Base-by-base conservation (phyloP, 257 asterid species). In the Handroanthus guayacan region DNA sequence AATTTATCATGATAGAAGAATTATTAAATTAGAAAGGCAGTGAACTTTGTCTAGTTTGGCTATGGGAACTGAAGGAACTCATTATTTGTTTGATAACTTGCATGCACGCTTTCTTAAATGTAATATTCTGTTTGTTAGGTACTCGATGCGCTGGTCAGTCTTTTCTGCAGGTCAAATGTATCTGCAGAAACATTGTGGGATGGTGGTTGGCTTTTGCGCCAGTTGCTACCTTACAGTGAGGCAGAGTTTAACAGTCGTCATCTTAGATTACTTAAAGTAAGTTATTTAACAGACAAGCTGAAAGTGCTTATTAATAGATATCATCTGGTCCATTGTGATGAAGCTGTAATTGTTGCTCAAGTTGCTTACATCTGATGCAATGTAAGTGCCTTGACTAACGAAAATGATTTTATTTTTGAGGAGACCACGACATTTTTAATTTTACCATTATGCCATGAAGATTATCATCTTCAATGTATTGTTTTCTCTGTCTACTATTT, bases 121-220 rank as follows among this genome's bases (percentile, higher is more conserved):
- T 69, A n/a, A 48, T 78, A 14, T 47, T 81, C 82, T 82, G 71
- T 72, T 60, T 81, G 75, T 62, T 82, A 95, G 99, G 98, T 95
- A 66, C 97, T 95, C 71, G 98, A 91, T 86, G 89, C 96, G 51
- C 85, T 95, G 90, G 99, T 95, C 86, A 87, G 91, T 83, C 97
- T 95, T 81, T 91, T 95, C 84, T 87, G 97, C 89, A 85, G 99
- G 88, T 82, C 93, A 77, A 86, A 84, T 75, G 87, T 95, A 66
- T 95, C 97, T 63, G 96, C 99, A 41, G 99, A 93, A 85, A 93
- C 96, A 75, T 83, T 95, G 81, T 95, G 99, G 99, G 97, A 88
- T 76, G 98, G 99, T 81, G 98, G 99, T 81, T 95, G 99, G 99
- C 98, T 95, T 87, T 84, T 95, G 87, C 98, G 97, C 69, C 98